Evolutionary conservation across 148 eudicot genomes (phyloP).

Genomic region (Tetragonia tetragonoides): DNA sequence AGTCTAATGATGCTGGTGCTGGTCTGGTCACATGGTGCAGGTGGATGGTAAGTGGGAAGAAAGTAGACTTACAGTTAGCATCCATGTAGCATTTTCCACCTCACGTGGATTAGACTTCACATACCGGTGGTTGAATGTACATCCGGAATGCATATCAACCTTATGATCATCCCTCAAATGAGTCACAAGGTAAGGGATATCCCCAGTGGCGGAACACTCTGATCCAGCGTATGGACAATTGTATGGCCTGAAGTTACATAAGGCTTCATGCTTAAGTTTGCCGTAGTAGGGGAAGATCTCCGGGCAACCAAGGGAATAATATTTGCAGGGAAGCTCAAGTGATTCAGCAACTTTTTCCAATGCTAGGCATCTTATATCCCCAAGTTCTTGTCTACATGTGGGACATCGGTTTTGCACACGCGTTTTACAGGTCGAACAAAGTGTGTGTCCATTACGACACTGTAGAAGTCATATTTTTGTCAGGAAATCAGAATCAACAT

Average conservation of each 20-base stretch:
- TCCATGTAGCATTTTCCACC: constrained; percentile 93
- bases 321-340: constrained; percentile 83
- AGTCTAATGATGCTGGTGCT: neutral
- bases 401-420: constrained; percentile 83
- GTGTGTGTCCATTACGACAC: constrained; percentile 90
- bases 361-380: constrained; percentile 85
- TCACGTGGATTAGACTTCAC: constrained; percentile 91
- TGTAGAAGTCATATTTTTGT: constrained; percentile 28
- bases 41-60: neutral
- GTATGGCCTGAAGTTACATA: constrained; percentile 82
- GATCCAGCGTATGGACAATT: constrained; percentile 89
- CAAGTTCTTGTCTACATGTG: constrained; percentile 83
- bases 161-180: constrained; percentile 85
- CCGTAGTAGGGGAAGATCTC: constrained; percentile 86
- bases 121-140: constrained; percentile 86
- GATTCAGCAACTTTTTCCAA: constrained; percentile 87
- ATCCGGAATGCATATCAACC: constrained; percentile 90
- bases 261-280: constrained; percentile 75
- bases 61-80: constrained; percentile 70
- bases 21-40: neutral
- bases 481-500: neutral
- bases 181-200: constrained; percentile 64
- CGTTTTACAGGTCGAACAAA: constrained; percentile 80
- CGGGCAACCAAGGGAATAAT: constrained; percentile 65
- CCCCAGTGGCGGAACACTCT: constrained; percentile 71